Evolutionary conservation across 2,329 filamentous ascomycete species (phyloP).

Genomic region (Cladophialophora chaetospira): DNA sequence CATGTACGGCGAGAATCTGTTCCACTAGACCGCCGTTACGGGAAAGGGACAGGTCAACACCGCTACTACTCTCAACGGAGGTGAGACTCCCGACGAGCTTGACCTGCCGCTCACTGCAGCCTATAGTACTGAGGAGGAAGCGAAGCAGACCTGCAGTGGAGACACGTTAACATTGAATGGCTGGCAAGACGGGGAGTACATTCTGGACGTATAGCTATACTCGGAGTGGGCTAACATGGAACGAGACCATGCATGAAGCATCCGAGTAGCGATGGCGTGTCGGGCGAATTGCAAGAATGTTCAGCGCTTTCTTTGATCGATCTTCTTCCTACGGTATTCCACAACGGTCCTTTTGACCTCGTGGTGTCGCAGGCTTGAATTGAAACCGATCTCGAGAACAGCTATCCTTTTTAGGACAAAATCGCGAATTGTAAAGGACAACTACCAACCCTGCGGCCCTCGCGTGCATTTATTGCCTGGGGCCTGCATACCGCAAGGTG

Average conservation of each 20-base stretch:
- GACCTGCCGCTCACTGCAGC: neutral
- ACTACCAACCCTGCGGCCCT: too few relatives aligned
- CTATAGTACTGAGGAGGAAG: neutral
- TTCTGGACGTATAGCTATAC: constrained; percentile 1
- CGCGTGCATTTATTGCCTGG: too few relatives aligned
- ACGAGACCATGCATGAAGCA: too few relatives aligned
- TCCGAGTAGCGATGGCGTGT: neutral
- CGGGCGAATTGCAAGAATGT: too few relatives aligned
- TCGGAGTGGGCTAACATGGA: neutral
- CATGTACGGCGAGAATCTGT: neutral
- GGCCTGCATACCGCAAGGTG: neutral
- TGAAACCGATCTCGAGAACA: too few relatives aligned
- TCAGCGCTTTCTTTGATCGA: too few relatives aligned
- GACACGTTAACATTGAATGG: neutral
- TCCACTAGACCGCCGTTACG: neutral
- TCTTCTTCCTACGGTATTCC: too few relatives aligned
- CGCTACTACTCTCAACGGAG: neutral
- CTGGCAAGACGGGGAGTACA: neutral
- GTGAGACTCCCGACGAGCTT: neutral
- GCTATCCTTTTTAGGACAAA: too few relatives aligned
- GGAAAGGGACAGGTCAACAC: neutral
- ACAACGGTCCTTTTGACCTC: too few relatives aligned
- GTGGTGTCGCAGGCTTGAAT: too few relatives aligned
- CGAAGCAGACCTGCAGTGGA: neutral
- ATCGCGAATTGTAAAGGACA: too few relatives aligned